Evolutionary conservation across 2,329 filamentous ascomycete species (phyloP).

Genomic region (Ophiosphaerella narmari): DNA sequence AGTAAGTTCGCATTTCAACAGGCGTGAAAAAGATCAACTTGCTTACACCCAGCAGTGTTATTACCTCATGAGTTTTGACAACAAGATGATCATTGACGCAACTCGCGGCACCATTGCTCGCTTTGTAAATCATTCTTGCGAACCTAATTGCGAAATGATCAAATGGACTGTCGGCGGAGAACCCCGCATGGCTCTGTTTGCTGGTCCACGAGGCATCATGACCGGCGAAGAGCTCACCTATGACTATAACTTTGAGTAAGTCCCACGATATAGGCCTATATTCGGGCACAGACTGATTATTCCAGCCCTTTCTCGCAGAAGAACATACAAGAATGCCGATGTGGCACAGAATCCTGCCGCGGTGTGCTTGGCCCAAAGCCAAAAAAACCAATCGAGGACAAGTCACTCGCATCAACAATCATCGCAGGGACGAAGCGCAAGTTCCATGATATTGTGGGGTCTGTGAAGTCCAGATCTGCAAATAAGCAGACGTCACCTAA

Average conservation of each 20-base stretch:
- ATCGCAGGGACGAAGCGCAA: conserved; percentile 44
- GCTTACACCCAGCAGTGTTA: conserved; percentile 69
- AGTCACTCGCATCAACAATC: conserved; percentile 33
- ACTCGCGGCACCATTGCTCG: conserved; percentile 94
- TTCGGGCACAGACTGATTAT: conserved; percentile 6
- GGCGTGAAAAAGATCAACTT: neutral
- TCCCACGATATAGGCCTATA: conserved; percentile 4
- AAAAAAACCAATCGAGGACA: conserved; percentile 51
- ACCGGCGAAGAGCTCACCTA: conserved; percentile 97
- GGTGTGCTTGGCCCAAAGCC: conserved; percentile 64
- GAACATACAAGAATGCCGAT: conserved; percentile 67
- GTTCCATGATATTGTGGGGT: conserved; percentile 33
- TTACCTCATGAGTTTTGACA: conserved; percentile 98
- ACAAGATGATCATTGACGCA: conserved; percentile 98
- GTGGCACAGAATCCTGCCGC: conserved; percentile 64
- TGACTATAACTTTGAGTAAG: conserved; percentile 77
- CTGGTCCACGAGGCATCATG: conserved; percentile 85
- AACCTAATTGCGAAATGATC: conserved; percentile 96
- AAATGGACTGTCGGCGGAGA: conserved; percentile 96
- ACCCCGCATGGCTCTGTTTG: conserved; percentile 95
- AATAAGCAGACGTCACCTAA: conserved; percentile 35
- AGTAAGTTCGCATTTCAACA: conserved; percentile 55
- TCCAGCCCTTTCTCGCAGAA: conserved; percentile 56
- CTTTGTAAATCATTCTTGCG: conserved; percentile 97
- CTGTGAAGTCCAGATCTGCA: conserved; percentile 23